These are phyloP conservation scores for Sphaerulina vaccinii DNA, from an alignment of 2,329 filamentous ascomycete species.

Conservation along the genomic window DNA sequence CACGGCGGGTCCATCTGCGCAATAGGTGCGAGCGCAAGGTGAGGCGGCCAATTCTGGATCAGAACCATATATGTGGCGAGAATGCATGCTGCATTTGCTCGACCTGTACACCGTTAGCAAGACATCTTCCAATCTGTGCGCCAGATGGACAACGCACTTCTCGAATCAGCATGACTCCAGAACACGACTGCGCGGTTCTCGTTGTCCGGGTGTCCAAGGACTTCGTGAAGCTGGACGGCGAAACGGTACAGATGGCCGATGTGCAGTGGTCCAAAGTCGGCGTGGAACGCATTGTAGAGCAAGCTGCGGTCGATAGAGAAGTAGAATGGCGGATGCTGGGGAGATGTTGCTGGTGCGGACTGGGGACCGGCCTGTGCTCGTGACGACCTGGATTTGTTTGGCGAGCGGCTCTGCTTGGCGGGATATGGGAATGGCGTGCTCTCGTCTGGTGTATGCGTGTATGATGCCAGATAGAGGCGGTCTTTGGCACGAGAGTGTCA, in stretches of 20 bases:
- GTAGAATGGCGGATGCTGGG: slow-evolving; percentile 72
- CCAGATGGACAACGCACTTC: slow-evolving; percentile 61
- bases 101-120: slow-evolving; percentile 53
- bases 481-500: too few species aligned
- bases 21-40: slow-evolving; percentile 90
- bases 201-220: slow-evolving; percentile 86
- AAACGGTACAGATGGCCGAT: slow-evolving; percentile 97
- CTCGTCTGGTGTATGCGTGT: slow-evolving; percentile 74
- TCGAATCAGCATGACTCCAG: slow-evolving; percentile 88
- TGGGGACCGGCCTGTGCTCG: slow-evolving; percentile 61
- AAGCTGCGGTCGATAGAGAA: slow-evolving; percentile 84
- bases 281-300: slow-evolving; percentile 97
- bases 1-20: slow-evolving; percentile 94
- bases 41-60: slow-evolving; percentile 96
- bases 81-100: slow-evolving; percentile 90
- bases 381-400: slow-evolving; percentile 68
- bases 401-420: slow-evolving; percentile 58
- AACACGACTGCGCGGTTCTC: slow-evolving; percentile 89
- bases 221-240: slow-evolving; percentile 91
- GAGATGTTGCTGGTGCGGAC: slow-evolving; percentile 38
- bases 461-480: slow-evolving; percentile 91
- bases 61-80: slow-evolving; percentile 98
- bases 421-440: slow-evolving; percentile 86
- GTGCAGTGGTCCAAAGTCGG: slow-evolving; percentile 95
- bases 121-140: slow-evolving; percentile 10